These are phyloP conservation scores for Monilinia vaccinii-corymbosi DNA, from an alignment of 2,329 filamentous ascomycete genomes.

Conservation along the genomic window DNA sequence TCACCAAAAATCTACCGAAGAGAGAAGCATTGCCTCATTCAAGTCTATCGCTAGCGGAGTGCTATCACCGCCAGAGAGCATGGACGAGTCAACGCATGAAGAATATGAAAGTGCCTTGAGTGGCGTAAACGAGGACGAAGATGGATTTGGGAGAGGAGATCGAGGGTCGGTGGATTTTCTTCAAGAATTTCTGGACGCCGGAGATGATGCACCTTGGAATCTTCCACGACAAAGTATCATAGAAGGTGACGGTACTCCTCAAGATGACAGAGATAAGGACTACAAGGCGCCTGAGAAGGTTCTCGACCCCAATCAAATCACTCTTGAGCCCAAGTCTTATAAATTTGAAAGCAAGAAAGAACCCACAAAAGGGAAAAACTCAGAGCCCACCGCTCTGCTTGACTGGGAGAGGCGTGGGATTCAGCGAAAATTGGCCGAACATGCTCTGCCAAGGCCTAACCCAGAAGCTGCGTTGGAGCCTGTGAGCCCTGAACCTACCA, in stretches of 20 bases:
- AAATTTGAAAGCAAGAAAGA: conserved; percentile 1
- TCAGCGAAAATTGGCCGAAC: conserved; percentile 7
- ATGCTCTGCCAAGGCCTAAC: background rate
- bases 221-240: conserved; percentile 7
- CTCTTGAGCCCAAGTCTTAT: conserved; percentile 7
- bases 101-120: conserved; percentile 9
- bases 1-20: background rate
- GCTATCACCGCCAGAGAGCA: background rate
- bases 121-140: conserved; percentile 3
- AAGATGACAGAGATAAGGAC: background rate
- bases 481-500: conserved; percentile 1
- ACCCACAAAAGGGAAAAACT: background rate
- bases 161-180: background rate
- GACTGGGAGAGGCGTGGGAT: conserved; percentile 7
- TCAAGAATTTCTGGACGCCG: conserved; percentile 6
- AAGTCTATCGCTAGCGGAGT: conserved; percentile 1
- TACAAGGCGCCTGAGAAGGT: background rate
- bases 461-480: background rate
- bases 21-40: conserved; percentile 6
- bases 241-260: background rate
- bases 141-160: conserved; percentile 6
- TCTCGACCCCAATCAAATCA: conserved; percentile 6
- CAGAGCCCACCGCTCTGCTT: background rate
- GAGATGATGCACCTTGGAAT: conserved; percentile 8
- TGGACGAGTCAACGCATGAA: background rate